A percentile compares a stretch with the other conserved stretches of the same genome.
Evolutionary conservation across 192 early-diverging fungal genomes (phyloP).

Genomic region (Podila clonocystis): DNA sequence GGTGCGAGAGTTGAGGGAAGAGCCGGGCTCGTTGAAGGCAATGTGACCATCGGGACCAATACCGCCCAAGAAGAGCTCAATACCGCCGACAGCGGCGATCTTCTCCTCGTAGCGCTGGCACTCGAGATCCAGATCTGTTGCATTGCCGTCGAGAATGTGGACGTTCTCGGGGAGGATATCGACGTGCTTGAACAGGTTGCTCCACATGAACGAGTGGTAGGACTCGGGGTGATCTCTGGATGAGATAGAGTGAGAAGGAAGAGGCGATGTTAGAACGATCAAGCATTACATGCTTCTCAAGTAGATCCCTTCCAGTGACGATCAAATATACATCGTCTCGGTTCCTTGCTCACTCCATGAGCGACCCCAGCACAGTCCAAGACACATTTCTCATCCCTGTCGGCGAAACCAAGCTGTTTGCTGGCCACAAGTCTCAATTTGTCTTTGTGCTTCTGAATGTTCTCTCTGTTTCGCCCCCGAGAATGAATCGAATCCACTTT

Average conservation of each 20-base stretch:
- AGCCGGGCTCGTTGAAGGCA: conserved; percentile 92
- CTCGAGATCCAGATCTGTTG: conserved; percentile 80
- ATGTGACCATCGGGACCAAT: conserved; percentile 94
- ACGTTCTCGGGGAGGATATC: conserved; percentile 85
- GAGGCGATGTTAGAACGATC: neutral
- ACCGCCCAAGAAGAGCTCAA: conserved; percentile 90
- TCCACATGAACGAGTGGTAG: conserved; percentile 95
- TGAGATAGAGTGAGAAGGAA: neutral
- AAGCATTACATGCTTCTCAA: neutral
- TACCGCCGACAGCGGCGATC: conserved; percentile 82
- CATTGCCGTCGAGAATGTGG: conserved; percentile 88
- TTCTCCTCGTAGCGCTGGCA: conserved; percentile 84
- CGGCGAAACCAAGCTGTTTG: too few relatives aligned
- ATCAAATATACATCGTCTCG: too few relatives aligned
- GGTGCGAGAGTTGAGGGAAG: conserved; percentile 82
- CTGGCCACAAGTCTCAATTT: too few relatives aligned
- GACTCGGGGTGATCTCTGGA: conserved; percentile 83
- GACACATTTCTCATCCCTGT: too few relatives aligned
- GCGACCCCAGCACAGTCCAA: too few relatives aligned
- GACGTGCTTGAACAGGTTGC: conserved; percentile 88
- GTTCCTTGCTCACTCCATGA: too few relatives aligned
- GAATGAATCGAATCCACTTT: neutral
- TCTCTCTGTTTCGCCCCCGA: too few relatives aligned
- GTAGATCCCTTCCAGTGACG: too few relatives aligned
- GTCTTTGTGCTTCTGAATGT: too few relatives aligned